These are phyloP conservation scores for Phialocephala sp. DNA, from an alignment of 2,329 filamentous ascomycete species.

Conservation along the genomic window DNA sequence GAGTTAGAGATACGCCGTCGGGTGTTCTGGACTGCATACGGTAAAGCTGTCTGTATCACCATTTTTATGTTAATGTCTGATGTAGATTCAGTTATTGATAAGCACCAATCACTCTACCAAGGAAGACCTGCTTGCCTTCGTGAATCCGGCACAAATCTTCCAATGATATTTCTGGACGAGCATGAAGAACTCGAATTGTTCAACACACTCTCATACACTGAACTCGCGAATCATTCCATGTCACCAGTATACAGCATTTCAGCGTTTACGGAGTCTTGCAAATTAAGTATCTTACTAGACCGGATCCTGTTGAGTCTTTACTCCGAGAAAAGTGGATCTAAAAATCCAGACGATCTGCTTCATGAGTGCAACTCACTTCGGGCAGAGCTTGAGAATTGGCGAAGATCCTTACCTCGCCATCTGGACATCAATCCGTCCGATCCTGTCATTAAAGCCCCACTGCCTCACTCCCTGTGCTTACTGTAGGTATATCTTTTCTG, in stretches of 20 bases:
- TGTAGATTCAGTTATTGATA: constrained; percentile 47
- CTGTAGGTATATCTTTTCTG: constrained; percentile 30
- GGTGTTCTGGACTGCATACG: constrained; percentile 45
- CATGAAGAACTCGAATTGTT: constrained; percentile 60
- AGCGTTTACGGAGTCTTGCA: constrained; percentile 49
- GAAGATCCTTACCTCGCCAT: constrained; percentile 48
- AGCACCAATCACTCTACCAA: constrained; percentile 60
- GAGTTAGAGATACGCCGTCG: constrained; percentile 43
- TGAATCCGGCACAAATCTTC: constrained; percentile 52
- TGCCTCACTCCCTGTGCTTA: constrained; percentile 52
- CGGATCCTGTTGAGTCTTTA: constrained; percentile 53
- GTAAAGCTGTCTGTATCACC: neutral
- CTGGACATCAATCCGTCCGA: constrained; percentile 46
- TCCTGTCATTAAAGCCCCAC: constrained; percentile 44
- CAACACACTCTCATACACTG: constrained; percentile 51
- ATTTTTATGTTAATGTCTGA: neutral
- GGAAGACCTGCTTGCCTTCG: constrained; percentile 56
- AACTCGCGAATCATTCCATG: constrained; percentile 40
- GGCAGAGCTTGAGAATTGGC: constrained; percentile 50
- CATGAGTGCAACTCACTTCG: constrained; percentile 47
- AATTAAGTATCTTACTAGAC: constrained; percentile 54
- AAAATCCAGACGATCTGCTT: constrained; percentile 45
- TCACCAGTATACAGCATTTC: constrained; percentile 51
- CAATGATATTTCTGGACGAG: constrained; percentile 53
- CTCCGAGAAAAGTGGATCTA: constrained; percentile 47